phyloP scores from a whole-genome alignment of 2,329 filamentous ascomycete genomes.

The Claviceps sp. region DNA sequence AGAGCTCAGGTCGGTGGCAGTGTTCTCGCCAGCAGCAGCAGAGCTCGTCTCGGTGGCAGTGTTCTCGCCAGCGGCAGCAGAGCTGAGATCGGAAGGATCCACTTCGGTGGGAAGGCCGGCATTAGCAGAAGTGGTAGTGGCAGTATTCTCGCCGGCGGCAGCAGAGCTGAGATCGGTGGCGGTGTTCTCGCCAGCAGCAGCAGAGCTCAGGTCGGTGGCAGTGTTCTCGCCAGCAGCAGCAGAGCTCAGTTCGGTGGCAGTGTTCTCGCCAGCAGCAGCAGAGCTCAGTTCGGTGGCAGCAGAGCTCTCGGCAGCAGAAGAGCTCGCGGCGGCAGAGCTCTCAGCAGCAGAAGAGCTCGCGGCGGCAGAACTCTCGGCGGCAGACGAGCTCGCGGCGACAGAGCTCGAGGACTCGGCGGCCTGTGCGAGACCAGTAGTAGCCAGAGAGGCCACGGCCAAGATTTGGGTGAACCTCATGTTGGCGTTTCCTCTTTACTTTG shows the following conservation, averaged over 20 bases:
- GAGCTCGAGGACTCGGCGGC: not conserved
- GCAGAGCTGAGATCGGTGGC: not conserved
- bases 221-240: not conserved
- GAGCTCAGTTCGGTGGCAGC: not conserved
- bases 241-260: not conserved
- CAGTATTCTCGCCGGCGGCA: not conserved
- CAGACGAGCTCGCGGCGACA: not conserved
- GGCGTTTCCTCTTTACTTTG: constrained; percentile 8
- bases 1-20: not conserved
- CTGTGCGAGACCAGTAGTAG: constrained; percentile 1
- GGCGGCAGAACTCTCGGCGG: not conserved
- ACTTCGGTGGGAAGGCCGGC: not conserved
- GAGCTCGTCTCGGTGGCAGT: not conserved
- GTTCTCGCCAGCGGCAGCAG: not conserved
- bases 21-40: not conserved
- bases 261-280: not conserved
- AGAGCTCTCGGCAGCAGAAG: not conserved
- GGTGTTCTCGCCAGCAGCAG: not conserved
- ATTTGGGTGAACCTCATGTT: constrained; percentile 23
- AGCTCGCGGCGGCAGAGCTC: not conserved
- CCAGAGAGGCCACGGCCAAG: constrained; percentile 11
- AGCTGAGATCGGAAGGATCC: not conserved
- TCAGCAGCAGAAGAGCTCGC: not conserved
- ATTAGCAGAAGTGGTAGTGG: not conserved
- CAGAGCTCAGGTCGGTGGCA: not conserved